phyloP scores from a whole-genome alignment of 164 flowering plant genomes.

The Berberis vulgaris region DNA sequence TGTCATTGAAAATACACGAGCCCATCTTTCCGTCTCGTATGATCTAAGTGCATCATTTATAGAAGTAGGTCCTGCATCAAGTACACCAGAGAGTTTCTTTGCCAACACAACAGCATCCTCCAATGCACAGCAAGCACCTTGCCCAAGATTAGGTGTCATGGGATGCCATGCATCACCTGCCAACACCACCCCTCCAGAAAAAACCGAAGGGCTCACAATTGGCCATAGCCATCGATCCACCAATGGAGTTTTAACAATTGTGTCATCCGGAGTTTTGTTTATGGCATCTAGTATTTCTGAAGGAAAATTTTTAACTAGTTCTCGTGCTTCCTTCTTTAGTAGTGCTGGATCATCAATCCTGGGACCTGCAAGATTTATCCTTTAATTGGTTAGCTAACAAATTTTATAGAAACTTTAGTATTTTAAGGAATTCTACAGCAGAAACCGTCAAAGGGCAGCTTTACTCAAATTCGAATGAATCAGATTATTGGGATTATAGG shows the following conservation, averaged over 20 bases:
- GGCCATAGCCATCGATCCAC: slow-evolving; percentile 95
- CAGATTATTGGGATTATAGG: background rate
- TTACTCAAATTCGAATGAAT: too few species aligned
- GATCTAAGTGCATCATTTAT: slow-evolving; percentile 47
- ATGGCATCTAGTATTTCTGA: slow-evolving; percentile 44
- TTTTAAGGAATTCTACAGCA: too few species aligned
- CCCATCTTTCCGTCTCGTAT: slow-evolving; percentile 70
- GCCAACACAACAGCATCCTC: slow-evolving; percentile 79
- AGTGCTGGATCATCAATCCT: slow-evolving; percentile 49
- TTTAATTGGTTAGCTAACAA: background rate
- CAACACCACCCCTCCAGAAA: slow-evolving; percentile 55
- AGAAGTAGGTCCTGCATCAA: slow-evolving; percentile 22
- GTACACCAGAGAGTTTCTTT: slow-evolving; percentile 46
- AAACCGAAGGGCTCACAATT: slow-evolving; percentile 47
- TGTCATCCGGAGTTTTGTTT: slow-evolving; percentile 58
- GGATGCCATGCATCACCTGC: slow-evolving; percentile 99
- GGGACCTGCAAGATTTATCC: slow-evolving; percentile 41
- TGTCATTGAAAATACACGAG: slow-evolving; percentile 63
- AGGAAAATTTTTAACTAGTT: slow-evolving; percentile 64
- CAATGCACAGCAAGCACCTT: slow-evolving; percentile 90
- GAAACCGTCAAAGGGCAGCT: too few species aligned
- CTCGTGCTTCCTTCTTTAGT: slow-evolving; percentile 48
- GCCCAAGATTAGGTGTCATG: slow-evolving; percentile 97
- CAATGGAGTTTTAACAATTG: slow-evolving; percentile 56
- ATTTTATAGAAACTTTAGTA: too few species aligned